Evolutionary conservation across 805 yeast species (phyloP).

Genomic region (Teunomyces aglyptinius): DNA sequence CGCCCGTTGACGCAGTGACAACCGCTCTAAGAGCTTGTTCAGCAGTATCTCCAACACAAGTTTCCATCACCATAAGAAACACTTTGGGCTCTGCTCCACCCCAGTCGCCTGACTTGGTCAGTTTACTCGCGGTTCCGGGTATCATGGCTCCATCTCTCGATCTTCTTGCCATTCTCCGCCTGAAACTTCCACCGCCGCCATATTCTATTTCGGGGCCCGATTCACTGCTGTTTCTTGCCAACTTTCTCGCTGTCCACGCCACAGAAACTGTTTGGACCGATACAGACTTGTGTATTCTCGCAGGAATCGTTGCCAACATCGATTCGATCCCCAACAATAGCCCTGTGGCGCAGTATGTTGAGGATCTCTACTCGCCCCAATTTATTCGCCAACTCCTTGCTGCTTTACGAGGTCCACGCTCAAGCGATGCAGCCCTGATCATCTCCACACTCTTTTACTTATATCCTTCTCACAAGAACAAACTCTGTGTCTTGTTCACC

Average conservation of each 20-base stretch:
- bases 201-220: background rate
- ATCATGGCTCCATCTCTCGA: background rate
- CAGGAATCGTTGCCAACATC: background rate
- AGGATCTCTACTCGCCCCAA: slow-evolving; percentile 17
- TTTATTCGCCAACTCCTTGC: slow-evolving; percentile 21
- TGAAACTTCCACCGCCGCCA: background rate
- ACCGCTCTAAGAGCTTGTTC: background rate
- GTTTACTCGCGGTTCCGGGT: background rate
- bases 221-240: background rate
- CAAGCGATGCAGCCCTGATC: slow-evolving; percentile 15
- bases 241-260: background rate
- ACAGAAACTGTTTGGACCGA: background rate
- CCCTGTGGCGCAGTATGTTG: background rate
- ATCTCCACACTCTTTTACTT: slow-evolving; percentile 32
- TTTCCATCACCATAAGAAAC: background rate
- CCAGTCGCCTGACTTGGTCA: background rate
- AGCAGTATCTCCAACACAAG: background rate
- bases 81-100: background rate
- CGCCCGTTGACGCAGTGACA: background rate
- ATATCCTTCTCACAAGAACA: slow-evolving; percentile 36
- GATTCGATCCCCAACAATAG: background rate
- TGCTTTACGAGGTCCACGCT: background rate
- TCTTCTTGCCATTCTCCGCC: background rate
- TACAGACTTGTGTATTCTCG: background rate
- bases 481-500: slow-evolving; percentile 40